Conservation (phyloP, 495 filamentous ascomycete genomes). For the Astrothelium macrocarpum region DNA sequence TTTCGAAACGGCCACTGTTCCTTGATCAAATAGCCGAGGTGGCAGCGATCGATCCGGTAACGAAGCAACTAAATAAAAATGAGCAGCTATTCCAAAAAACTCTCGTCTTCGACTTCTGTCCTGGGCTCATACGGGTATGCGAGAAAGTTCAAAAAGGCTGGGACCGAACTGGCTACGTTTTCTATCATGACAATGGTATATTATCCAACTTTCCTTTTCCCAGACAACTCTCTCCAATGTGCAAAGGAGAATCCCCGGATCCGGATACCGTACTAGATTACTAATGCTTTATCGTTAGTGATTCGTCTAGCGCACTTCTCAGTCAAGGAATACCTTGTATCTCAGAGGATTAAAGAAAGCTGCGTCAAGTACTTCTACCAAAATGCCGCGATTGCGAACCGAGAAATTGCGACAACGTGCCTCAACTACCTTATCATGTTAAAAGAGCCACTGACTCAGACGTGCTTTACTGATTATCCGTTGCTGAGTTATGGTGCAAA, state of each 20-base stretch:
- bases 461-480: background rate
- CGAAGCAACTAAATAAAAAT: background rate
- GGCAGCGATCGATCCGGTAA: background rate
- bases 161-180: background rate
- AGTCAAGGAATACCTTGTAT: slow-evolving; percentile 6
- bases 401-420: background rate
- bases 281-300: background rate
- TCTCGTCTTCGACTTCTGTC: background rate
- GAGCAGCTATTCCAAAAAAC: background rate
- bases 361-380: background rate
- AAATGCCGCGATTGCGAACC: background rate
- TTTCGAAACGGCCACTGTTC: background rate
- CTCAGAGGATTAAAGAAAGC: background rate
- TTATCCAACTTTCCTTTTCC: background rate
- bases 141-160: background rate
- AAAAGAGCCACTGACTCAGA: background rate
- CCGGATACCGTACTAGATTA: no score
- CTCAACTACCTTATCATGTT: background rate
- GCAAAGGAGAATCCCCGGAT: no score
- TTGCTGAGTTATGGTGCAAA: background rate
- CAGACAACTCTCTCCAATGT: background rate
- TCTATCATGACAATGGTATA: background rate
- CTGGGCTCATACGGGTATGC: background rate
- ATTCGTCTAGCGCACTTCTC: slow-evolving; percentile 8
- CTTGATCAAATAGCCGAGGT: background rate